Percentiles rank a stretch among this genome's conserved stretches.
Conservation (phyloP, 257 asterid genomes). For the Solanum dulcamara region DNA sequence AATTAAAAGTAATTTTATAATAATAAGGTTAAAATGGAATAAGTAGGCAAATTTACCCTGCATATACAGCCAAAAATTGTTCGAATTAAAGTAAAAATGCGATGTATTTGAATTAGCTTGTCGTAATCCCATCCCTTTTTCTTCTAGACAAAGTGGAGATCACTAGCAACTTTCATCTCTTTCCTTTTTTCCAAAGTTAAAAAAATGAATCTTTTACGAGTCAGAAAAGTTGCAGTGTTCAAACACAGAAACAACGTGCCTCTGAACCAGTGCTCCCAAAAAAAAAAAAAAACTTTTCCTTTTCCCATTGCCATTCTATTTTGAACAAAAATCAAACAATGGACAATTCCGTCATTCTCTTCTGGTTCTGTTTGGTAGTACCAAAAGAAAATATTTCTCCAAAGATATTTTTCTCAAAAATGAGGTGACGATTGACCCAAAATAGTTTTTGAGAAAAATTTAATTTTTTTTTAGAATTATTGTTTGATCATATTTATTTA, state of each 20-base stretch:
- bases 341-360: background rate
- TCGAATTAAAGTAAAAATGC: background rate
- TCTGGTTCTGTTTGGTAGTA: no score
- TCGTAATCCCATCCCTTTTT: background rate
- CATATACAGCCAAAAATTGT: background rate
- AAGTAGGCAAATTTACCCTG: background rate
- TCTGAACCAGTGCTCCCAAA: background rate
- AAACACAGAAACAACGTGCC: background rate
- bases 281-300: background rate
- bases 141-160: background rate
- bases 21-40: no score
- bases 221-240: background rate
- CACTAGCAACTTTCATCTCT: background rate
- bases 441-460: no score
- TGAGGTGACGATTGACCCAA: no score
- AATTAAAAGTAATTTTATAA: no score
- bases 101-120: background rate
- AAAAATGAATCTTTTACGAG: background rate
- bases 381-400: no score
- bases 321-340: background rate
- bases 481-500: no score
- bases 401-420: no score
- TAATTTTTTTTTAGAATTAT: no score
- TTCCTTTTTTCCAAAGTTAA: background rate
- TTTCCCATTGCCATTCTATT: background rate